phyloP scores from a whole-genome alignment of 2,329 filamentous ascomycete species.

The Raffaelea arxii region DNA sequence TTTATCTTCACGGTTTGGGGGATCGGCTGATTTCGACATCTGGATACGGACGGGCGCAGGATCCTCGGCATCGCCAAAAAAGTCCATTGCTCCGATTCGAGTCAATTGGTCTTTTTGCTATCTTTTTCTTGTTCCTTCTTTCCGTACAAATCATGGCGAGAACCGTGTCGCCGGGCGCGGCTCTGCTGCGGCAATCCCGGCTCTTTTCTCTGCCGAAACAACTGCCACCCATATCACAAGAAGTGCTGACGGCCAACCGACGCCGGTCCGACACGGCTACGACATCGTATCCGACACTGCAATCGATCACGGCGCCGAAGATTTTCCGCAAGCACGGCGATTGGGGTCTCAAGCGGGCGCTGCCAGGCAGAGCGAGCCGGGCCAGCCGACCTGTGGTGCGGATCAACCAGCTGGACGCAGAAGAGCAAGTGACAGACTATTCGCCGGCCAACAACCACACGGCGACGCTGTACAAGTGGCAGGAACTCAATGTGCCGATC shows the following conservation, averaged over 20 bases:
- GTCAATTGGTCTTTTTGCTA: background rate
- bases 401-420: conserved; percentile 69
- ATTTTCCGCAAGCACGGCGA: conserved; percentile 69
- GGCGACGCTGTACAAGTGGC: conserved; percentile 74
- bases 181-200: conserved; percentile 74
- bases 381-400: conserved; percentile 66
- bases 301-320: conserved; percentile 69
- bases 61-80: no score
- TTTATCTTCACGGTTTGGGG: no score
- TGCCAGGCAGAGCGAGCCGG: conserved; percentile 67
- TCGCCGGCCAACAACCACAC: conserved; percentile 73
- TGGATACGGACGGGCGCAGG: no score
- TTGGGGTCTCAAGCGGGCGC: conserved; percentile 82
- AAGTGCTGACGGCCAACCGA: conserved; percentile 35
- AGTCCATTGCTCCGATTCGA: no score
- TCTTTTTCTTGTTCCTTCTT: background rate
- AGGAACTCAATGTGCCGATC: conserved; percentile 68
- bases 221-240: conserved; percentile 50
- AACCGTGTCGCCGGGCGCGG: conserved; percentile 48
- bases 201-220: conserved; percentile 80
- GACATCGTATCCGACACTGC: conserved; percentile 66
- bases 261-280: conserved; percentile 61
- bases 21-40: no score
- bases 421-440: conserved; percentile 85
- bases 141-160: conserved; percentile 17